Evolutionary conservation across 228 moss, liverwort and hornwort genomes (phyloP), one percentile per base, ranked within the genome.

Genomic region (Sphagnum magellanicum): DNA sequence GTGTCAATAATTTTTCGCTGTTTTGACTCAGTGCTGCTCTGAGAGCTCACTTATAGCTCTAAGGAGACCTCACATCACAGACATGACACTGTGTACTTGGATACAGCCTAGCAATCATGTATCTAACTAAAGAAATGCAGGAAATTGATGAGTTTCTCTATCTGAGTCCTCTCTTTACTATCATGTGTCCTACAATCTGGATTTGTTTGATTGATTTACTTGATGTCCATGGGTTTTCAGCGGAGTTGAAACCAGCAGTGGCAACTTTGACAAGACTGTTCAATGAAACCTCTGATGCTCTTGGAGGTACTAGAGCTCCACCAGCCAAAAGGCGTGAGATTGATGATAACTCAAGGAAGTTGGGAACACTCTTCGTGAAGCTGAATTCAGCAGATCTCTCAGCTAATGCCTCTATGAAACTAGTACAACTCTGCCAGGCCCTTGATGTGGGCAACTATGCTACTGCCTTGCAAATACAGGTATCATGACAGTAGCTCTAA

Each of bases 381-480:
- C 75, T 98, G 92, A 94, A 94, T 70, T 87, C 82, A 7, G 94
- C 84, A 48, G 94, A 98, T 72, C 75, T 98, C 16, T 92, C 98
- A 52, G 74, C 89, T 13, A 94, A 98, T 77, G 94, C 92, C 9
- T 89, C 92, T 48, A 74, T 76, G 16, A 93, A 98, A 78, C 78
- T 98, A 68, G 78, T 86, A 17, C 98, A 89, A 79, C 87, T 98
- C 64, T 83, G 98, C 83, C 94, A 86, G 75, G 91, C 92, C 17
- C 74, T 90, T 67, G 83, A 86, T 68, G 81, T 72, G 14, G 84
- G 90, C 32, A 88, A 98, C 64, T 94, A 74, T 71, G 17, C 79
- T 8, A 70, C 92, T 73, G 98, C 93, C 1, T 81, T 90, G 74
- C 92, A 94, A 82, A 92, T 94, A 81, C 97, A 93, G 91, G 97